Evolutionary conservation across 306 rosid genomes (phyloP), one percentile per base, ranked within the genome.

Genomic region (Casuarina equisetifolia): DNA sequence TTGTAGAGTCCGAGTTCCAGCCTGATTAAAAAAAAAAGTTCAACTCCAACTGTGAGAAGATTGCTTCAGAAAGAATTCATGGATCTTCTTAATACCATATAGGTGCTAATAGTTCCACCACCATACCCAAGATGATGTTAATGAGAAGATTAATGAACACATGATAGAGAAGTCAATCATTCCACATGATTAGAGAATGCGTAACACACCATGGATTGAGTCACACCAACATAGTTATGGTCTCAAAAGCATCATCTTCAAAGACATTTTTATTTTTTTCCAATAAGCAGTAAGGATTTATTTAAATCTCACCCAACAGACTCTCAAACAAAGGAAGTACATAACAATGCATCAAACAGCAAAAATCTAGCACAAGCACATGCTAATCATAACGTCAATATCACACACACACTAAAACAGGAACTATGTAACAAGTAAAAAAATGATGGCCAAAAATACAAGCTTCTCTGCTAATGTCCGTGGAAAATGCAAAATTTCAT

Each of bases 1-100:
- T 75, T 1, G 84, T 61, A 90, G 32, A 58, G 58, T 77, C 72
- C 9, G 54, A 77, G 76, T 54, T 80, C 79, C 87, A 69, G 50
- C 88, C 98, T 87, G 75, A 48, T 16, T 44, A 43, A 48, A 69
- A 48, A 57, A 62, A 75, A 59, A 25, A 32, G 32, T 25, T 2
- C 4, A 78, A 13, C 13, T 25, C 32, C 32, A 25, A 25, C 32
- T 25, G 32, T 25, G 32, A 25, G 32, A 61, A 36, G 35, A 35
- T 8, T 2, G 10, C 11, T 61, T 2, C 0, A 9, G 35, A 10
- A 61, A 35, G 11, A 32, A 61, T 61, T 55, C 19, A 52, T 17
- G 3, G 8, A 55, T 55, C 35, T 55, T 55, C 62, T 17, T 6
- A 55, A 19, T 55, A 55, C 62, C 35, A 55, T 55, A 2, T 19